A percentile compares a stretch with the other conserved stretches of the same genome.
Conservation (phyloP, 1,284 basidiomycete species). For the Leccinum fallax region DNA sequence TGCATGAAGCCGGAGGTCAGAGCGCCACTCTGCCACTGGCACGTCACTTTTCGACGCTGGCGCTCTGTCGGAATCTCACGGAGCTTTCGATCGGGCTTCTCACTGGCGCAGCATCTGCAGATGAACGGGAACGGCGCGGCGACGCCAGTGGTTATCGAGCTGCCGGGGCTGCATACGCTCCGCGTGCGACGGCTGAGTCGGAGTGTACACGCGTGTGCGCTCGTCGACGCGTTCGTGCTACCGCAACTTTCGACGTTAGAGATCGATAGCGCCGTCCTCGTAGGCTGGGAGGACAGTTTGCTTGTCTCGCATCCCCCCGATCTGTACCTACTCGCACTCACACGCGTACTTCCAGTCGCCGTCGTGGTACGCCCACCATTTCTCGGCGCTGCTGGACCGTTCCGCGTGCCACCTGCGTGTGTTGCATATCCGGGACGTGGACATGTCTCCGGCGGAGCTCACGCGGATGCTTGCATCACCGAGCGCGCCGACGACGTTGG, state of each 20-base stretch:
- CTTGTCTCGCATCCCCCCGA: not conserved
- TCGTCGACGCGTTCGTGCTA: slow-evolving; percentile 24
- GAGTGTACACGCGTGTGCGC: slow-evolving; percentile 17
- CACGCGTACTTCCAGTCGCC: not conserved
- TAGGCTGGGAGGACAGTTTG: slow-evolving; percentile 20
- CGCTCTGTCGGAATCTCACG: slow-evolving; percentile 20
- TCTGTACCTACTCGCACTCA: slow-evolving; percentile 12
- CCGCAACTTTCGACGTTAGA: slow-evolving; percentile 23
- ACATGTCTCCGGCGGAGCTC: slow-evolving; percentile 27
- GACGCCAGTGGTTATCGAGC: slow-evolving; percentile 14
- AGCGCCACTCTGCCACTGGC: slow-evolving; percentile 25
- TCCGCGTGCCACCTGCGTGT: slow-evolving; percentile 25
- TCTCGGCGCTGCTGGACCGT: slow-evolving; percentile 27
- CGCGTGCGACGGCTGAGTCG: slow-evolving; percentile 27
- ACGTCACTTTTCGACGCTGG: slow-evolving; percentile 23
- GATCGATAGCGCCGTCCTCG: slow-evolving; percentile 27
- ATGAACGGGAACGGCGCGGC: slow-evolving; percentile 12
- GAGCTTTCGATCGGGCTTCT: slow-evolving; percentile 29
- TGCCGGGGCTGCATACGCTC: slow-evolving; percentile 25
- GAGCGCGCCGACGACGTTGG: slow-evolving; percentile 19
- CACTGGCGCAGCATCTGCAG: slow-evolving; percentile 15
- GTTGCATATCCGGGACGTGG: slow-evolving; percentile 24
- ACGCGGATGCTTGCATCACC: slow-evolving; percentile 25
- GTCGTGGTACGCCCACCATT: slow-evolving; percentile 29
- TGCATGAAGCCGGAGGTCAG: slow-evolving; percentile 30